Evolutionary conservation across 1,284 basidiomycete genomes (phyloP).

Genomic region (Vanrija sp.): DNA sequence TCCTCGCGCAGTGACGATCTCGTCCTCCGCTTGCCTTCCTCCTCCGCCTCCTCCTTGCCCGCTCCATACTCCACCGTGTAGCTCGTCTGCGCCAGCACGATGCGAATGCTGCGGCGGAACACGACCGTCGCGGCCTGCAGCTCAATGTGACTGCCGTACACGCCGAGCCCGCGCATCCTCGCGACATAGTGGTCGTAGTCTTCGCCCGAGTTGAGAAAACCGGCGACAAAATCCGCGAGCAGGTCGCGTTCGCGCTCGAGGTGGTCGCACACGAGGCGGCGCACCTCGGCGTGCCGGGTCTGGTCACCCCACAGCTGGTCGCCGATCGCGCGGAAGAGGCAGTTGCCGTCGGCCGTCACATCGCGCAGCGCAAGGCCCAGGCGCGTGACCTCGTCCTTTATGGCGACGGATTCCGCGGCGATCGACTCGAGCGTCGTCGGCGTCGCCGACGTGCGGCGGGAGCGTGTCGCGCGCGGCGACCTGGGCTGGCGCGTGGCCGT

Average conservation of each 20-base stretch:
- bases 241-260: constrained; percentile 30
- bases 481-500: background rate
- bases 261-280: constrained; percentile 41
- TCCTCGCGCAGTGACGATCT: background rate
- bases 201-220: constrained; percentile 35
- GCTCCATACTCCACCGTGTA: constrained; percentile 32
- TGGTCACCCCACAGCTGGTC: constrained; percentile 43
- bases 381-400: constrained; percentile 26
- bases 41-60: background rate
- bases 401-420: constrained; percentile 20
- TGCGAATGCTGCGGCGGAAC: constrained; percentile 36
- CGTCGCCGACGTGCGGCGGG: constrained; percentile 11
- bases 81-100: constrained; percentile 37
- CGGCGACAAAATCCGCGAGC: constrained; percentile 33
- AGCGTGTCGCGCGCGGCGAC: constrained; percentile 12
- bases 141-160: constrained; percentile 42
- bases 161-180: constrained; percentile 35
- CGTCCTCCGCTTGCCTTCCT: background rate
- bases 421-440: constrained; percentile 24
- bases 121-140: constrained; percentile 40
- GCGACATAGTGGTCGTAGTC: constrained; percentile 36
- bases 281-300: constrained; percentile 35
- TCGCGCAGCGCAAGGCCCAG: constrained; percentile 34
- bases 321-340: constrained; percentile 38
- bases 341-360: constrained; percentile 45